Evolutionary conservation across 2,329 filamentous ascomycete genomes (phyloP).

Genomic region (Stemphylium vesicarium): DNA sequence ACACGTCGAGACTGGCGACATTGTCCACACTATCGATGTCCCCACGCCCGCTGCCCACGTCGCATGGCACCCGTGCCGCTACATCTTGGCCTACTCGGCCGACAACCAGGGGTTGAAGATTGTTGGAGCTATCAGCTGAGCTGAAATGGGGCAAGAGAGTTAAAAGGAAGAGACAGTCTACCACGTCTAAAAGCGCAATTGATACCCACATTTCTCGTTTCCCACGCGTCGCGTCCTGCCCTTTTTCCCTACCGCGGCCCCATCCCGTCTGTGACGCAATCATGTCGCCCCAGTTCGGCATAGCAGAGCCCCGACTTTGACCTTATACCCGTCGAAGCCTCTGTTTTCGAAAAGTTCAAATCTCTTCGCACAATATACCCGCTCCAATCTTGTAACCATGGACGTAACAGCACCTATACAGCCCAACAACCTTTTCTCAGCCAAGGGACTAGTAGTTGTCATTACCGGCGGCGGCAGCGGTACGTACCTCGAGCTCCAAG

Average conservation of each 20-base stretch:
- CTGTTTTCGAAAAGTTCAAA: background rate
- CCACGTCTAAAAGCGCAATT: constrained; percentile 10
- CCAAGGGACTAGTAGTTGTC: constrained; percentile 49
- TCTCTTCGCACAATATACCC: background rate
- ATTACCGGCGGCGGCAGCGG: constrained; percentile 53
- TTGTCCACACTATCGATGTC: constrained; percentile 74
- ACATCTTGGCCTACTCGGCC: constrained; percentile 73
- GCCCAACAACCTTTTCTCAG: constrained; percentile 48
- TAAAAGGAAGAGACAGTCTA: constrained; percentile 1
- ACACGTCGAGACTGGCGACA: constrained; percentile 76
- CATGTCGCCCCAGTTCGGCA: constrained; percentile 2
- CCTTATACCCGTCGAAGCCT: constrained; percentile 4
- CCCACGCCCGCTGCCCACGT: constrained; percentile 69
- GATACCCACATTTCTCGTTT: constrained; percentile 24
- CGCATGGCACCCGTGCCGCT: constrained; percentile 77
- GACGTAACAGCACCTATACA: constrained; percentile 44
- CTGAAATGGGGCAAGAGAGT: background rate
- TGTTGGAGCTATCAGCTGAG: constrained; percentile 57
- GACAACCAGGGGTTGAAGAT: constrained; percentile 72
- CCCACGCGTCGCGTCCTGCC: background rate
- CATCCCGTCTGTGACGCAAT: constrained; percentile 22
- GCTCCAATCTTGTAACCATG: constrained; percentile 30
- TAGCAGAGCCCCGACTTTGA: constrained; percentile 16
- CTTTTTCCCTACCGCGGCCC: constrained; percentile 5
- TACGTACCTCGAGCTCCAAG: constrained; percentile 31